These are phyloP conservation scores for Lepiota subincarnata DNA, from an alignment of 768 basidiomycete species.

Conservation along the genomic window DNA sequence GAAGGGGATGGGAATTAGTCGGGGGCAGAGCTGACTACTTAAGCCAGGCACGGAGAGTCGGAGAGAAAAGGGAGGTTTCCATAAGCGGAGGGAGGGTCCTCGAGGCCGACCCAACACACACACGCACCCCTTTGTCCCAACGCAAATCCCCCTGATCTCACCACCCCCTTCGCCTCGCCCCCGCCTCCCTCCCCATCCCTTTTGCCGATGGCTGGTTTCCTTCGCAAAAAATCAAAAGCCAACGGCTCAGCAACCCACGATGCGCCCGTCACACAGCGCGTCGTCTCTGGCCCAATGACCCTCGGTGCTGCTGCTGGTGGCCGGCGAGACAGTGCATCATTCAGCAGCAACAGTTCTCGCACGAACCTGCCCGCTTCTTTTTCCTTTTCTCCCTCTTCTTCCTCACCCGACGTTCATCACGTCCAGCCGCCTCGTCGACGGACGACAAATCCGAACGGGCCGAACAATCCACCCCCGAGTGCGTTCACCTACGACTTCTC, in stretches of 20 bases:
- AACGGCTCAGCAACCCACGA: conserved; percentile 16
- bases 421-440: background rate
- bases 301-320: conserved; percentile 23
- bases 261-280: conserved; percentile 19
- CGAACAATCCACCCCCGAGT: background rate
- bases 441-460: background rate
- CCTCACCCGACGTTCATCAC: too few species aligned
- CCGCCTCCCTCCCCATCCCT: conserved; percentile 34
- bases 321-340: conserved; percentile 18
- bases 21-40: too few species aligned
- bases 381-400: too few species aligned
- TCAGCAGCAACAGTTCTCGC: background rate
- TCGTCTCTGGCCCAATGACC: conserved; percentile 37
- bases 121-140: too few species aligned
- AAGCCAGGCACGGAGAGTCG: too few species aligned
- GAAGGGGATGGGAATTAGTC: too few species aligned
- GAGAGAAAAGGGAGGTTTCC: too few species aligned
- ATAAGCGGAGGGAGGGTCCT: too few species aligned
- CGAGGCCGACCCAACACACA: too few species aligned
- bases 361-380: background rate
- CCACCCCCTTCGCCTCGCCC: too few species aligned
- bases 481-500: background rate
- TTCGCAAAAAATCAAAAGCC: conserved; percentile 46
- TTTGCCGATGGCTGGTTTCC: conserved; percentile 48
- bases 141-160: conserved; percentile 10